Evolutionary conservation across 257 asterid genomes (phyloP), one percentile per base, ranked within the genome.

Genomic region (Sherardia arvensis): DNA sequence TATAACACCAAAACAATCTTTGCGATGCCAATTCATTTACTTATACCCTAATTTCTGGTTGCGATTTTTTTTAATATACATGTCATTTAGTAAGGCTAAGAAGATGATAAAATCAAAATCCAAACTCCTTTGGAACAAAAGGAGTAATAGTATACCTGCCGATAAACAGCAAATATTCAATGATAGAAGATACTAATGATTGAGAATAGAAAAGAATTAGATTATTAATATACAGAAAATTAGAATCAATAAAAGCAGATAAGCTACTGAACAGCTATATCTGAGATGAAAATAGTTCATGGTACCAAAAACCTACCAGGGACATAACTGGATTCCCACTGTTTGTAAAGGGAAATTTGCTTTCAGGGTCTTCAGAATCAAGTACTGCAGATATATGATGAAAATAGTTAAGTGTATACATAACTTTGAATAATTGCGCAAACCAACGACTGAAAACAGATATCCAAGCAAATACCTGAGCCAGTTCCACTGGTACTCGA

Each of bases 301-400:
- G 47, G 59, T 23, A 18, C 28, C 60, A 36, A 57, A 5, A 47
- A 63, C 59, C 55, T 72, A 92, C 99, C 95, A 87, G 79, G 71
- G 81, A 72, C 94, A 87, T 89, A 64, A 89, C 97, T 26, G 99
- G 96, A 77, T 92, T 92, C 59, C 80, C 95, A 67, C 85, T 75
- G 66, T 81, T 75, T 48, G 81, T 69, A 70, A 92, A 89, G 70
- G 94, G 97, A 74, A 92, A 75, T 53, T 79, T 69, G 75, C 67
- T 76, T 64, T 82, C 89, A 75, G 76, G 71, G 55, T 66, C 80
- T 72, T 65, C 78, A 73, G 68, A 71, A 74, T 73, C 59, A 61
- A 65, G 65, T 65, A 88, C 99, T 92, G 85, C 26, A 78, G 22
- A 29, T 49, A 69, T 73, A 22, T 62, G 32, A 68, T 57, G 57